Percentiles rank a stretch among this genome's conserved stretches.
Conservation (phyloP, 2,329 filamentous ascomycete species). For the Aspergillus sp. region DNA sequence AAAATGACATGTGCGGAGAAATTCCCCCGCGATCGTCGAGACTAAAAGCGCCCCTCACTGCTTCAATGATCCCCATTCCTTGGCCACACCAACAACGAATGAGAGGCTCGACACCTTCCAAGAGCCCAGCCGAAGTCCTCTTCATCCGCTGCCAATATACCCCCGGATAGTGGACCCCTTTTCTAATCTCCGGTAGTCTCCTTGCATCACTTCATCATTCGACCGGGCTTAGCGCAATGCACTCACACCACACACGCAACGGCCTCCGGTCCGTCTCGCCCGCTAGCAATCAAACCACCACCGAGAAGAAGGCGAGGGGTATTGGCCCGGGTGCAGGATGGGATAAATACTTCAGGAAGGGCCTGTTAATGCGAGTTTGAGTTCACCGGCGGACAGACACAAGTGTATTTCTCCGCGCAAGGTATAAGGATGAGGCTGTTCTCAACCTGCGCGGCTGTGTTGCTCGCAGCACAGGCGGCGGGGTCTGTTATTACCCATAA, state of each 20-base stretch:
- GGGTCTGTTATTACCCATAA: slow-evolving; percentile 56
- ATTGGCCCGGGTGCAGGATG: background rate
- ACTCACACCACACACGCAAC: background rate
- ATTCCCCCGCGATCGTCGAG: slow-evolving; percentile 17
- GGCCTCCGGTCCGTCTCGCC: background rate
- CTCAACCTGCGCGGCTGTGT: slow-evolving; percentile 36
- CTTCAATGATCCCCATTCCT: background rate
- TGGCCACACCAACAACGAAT: background rate
- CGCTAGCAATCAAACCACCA: background rate
- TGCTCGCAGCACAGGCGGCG: slow-evolving; percentile 50
- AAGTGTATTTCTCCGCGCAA: background rate
- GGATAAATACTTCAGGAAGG: background rate
- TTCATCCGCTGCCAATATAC: background rate
- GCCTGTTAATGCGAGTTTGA: background rate
- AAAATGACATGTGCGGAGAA: slow-evolving; percentile 15
- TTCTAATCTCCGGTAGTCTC: background rate
- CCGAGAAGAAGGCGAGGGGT: background rate
- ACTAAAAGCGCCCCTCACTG: background rate
- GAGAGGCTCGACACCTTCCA: background rate
- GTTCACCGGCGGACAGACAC: background rate
- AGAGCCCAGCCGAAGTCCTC: background rate
- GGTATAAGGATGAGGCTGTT: slow-evolving; percentile 44
- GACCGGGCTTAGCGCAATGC: background rate
- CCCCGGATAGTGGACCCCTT: background rate
- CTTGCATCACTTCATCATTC: background rate